Evolutionary conservation across 352 stramenopile species (phyloP).

Genomic region (Globisporangium middletonii): DNA sequence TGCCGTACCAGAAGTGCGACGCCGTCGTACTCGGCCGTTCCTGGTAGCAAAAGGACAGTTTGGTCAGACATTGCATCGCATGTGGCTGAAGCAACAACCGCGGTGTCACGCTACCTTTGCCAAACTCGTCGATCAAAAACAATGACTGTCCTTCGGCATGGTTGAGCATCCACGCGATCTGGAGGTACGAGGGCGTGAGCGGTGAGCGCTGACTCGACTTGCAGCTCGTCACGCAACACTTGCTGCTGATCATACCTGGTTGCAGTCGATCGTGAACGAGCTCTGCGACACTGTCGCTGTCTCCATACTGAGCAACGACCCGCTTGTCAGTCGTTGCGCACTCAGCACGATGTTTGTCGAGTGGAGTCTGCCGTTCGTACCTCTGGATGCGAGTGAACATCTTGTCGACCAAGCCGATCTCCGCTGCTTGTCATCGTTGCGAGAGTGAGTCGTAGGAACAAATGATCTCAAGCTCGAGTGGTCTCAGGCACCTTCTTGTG

Average conservation of each 20-base stretch:
- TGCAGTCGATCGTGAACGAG: constrained; percentile 87
- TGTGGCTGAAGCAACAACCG: background rate
- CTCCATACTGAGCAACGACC: constrained; percentile 44
- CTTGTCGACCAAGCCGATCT: constrained; percentile 69
- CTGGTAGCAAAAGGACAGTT: constrained; percentile 12
- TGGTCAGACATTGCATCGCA: background rate
- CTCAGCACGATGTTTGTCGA: background rate
- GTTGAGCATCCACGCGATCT: constrained; percentile 85
- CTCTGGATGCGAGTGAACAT: constrained; percentile 81
- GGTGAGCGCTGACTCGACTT: background rate
- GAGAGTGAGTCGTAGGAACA: background rate
- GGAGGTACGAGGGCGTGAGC: background rate
- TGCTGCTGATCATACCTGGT: constrained; percentile 34
- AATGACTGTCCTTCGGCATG: constrained; percentile 49
- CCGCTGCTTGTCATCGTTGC: constrained; percentile 24
- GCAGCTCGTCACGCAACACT: background rate
- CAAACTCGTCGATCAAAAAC: constrained; percentile 86
- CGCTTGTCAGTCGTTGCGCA: background rate
- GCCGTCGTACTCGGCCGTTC: constrained; percentile 69
- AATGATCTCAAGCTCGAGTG: too few species aligned
- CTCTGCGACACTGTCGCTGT: constrained; percentile 68
- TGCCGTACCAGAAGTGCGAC: constrained; percentile 59
- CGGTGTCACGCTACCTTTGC: constrained; percentile 48
- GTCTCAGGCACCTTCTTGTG: constrained; percentile 37
- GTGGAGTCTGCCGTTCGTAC: constrained; percentile 12